Conservation (phyloP, 352 stramenopile genomes). For the Globisporangium lucens region DNA sequence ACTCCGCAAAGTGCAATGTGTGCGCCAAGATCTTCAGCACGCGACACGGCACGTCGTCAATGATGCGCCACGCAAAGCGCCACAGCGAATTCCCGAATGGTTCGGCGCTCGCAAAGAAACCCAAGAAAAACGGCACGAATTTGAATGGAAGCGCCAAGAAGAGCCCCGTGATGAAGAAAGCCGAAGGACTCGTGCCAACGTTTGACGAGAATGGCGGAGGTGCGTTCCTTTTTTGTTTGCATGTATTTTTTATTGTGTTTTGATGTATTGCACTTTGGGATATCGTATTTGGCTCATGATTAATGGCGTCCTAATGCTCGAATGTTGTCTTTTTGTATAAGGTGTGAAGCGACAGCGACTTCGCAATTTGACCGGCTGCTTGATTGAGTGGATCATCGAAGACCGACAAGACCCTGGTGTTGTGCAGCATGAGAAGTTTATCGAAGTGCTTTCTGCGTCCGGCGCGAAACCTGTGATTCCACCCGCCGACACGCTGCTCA, state of each 20-base stretch:
- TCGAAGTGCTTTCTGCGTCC: constrained; percentile 51
- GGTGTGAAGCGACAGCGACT: constrained; percentile 67
- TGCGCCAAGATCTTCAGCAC: constrained; percentile 80
- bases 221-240: constrained; percentile 22
- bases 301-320: background rate
- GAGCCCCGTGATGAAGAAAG: constrained; percentile 33
- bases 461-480: constrained; percentile 52
- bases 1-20: constrained; percentile 71
- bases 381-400: constrained; percentile 78
- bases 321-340: constrained; percentile 8
- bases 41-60: constrained; percentile 75
- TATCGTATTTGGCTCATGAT: background rate
- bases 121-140: constrained; percentile 41
- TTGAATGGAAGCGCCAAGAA: constrained; percentile 37
- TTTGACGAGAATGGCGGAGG: constrained; percentile 66
- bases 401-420: constrained; percentile 65
- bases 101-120: constrained; percentile 40
- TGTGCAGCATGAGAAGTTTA: constrained; percentile 65
- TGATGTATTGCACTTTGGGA: background rate
- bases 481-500: constrained; percentile 50
- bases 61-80: constrained; percentile 82
- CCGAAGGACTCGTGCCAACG: constrained; percentile 32
- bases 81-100: constrained; percentile 70
- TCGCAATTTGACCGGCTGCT: constrained; percentile 50
- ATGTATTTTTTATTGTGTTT: constrained; percentile 4